These are phyloP conservation scores for Xylariaceae sp. DNA, from an alignment of 2,329 filamentous ascomycete genomes.

Conservation along the genomic window DNA sequence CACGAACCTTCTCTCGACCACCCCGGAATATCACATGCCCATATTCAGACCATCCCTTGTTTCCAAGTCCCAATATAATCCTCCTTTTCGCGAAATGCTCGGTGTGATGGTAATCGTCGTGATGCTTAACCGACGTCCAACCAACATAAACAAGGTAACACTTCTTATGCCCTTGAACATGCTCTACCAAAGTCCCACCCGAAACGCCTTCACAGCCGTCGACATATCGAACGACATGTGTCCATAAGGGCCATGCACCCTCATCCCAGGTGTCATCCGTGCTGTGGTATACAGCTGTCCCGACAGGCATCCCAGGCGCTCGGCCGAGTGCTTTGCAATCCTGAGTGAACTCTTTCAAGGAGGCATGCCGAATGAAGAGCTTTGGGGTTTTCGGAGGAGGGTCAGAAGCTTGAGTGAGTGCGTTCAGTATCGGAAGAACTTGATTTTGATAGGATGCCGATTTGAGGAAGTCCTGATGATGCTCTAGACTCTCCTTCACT, in stretches of 20 bases:
- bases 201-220: slow-evolving; percentile 29
- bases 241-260: slow-evolving; percentile 16
- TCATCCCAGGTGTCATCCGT: slow-evolving; percentile 10
- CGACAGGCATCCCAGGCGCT: slow-evolving; percentile 7
- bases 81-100: slow-evolving; percentile 25
- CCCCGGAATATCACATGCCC: slow-evolving; percentile 27
- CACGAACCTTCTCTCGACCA: not conserved
- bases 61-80: slow-evolving; percentile 24
- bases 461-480: slow-evolving; percentile 1
- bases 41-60: slow-evolving; percentile 28
- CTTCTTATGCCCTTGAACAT: slow-evolving; percentile 20
- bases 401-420: slow-evolving; percentile 3
- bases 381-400: not conserved
- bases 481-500: slow-evolving; percentile 1
- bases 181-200: slow-evolving; percentile 29
- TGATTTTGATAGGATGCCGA: slow-evolving; percentile 1
- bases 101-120: slow-evolving; percentile 31
- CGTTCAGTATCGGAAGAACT: slow-evolving; percentile 1
- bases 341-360: slow-evolving; percentile 22
- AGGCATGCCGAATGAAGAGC: slow-evolving; percentile 16
- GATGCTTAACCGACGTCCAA: slow-evolving; percentile 29
- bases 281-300: slow-evolving; percentile 28
- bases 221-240: slow-evolving; percentile 14
- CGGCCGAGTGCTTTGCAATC: slow-evolving; percentile 6
- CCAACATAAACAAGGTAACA: slow-evolving; percentile 31